Conservation (phyloP, 139 green algal genomes). For the Haematococcus lacustris region DNA sequence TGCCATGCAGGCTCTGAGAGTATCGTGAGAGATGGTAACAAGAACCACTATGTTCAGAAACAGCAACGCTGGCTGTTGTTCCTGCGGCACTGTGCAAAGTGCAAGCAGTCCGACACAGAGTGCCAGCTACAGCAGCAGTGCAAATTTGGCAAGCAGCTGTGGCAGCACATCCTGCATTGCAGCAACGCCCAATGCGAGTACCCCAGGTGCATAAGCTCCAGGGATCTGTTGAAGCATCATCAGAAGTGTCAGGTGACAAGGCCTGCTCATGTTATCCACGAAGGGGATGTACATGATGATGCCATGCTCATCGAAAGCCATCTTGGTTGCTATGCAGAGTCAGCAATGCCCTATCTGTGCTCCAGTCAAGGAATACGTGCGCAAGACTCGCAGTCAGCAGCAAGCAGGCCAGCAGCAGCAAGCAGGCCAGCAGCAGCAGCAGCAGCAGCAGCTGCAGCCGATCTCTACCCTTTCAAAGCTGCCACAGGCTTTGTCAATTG, state of each 20-base stretch:
- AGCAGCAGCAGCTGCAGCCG: too few relatives aligned
- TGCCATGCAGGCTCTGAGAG: too few relatives aligned
- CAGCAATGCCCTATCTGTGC: slow-evolving; percentile 79
- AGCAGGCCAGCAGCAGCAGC: too few relatives aligned
- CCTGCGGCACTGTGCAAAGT: slow-evolving; percentile 91
- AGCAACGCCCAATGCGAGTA: slow-evolving; percentile 70
- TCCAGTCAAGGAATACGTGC: slow-evolving; percentile 86
- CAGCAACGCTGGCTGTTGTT: slow-evolving; percentile 95
- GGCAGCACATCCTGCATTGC: slow-evolving; percentile 87
- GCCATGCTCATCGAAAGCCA: too few relatives aligned
- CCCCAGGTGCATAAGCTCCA: slow-evolving; percentile 69
- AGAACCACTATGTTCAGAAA: slow-evolving; percentile 45
- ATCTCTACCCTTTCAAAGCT: too few relatives aligned
- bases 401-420: too few relatives aligned
- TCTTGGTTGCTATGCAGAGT: too few relatives aligned
- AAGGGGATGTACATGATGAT: too few relatives aligned
- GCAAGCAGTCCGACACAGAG: slow-evolving; percentile 55
- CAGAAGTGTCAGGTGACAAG: slow-evolving; percentile 81
- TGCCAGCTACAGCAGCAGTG: slow-evolving; percentile 69
- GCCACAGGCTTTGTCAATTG: too few relatives aligned
- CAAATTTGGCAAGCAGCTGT: slow-evolving; percentile 81
- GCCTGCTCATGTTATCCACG: too few relatives aligned
- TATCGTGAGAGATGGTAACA: too few relatives aligned
- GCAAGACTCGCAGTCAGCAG: slow-evolving; percentile 47
- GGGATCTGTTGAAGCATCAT: slow-evolving; percentile 91